phyloP scores from a whole-genome alignment of 305 asterid genomes.

The Solanum chacoense region DNA sequence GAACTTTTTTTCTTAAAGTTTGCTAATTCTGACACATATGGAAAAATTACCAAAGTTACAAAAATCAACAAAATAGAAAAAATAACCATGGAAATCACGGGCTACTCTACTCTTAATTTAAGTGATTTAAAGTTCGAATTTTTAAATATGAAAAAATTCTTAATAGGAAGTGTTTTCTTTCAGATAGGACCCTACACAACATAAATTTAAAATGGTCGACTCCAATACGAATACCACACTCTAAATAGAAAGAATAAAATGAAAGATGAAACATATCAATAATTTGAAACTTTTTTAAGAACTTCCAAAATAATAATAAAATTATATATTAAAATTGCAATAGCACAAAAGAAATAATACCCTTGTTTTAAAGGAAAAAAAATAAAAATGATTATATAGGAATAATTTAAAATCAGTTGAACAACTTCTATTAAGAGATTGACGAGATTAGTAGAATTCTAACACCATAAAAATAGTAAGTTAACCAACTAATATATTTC shows the following conservation, averaged over 20 bases:
- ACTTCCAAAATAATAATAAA: neutral
- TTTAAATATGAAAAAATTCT: too few species aligned
- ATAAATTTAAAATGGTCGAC: neutral
- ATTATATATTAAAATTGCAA: neutral
- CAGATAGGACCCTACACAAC: rapidly evolving
- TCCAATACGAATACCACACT: neutral
- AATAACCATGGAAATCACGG: neutral
- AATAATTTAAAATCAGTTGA: neutral
- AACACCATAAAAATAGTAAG: neutral
- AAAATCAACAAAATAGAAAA: neutral
- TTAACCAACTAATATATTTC: neutral
- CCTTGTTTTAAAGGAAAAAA: neutral
- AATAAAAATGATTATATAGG: neutral
- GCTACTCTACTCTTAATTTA: too few species aligned
- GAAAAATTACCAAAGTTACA: neutral
- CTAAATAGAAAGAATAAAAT: neutral
- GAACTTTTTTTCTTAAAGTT: neutral
- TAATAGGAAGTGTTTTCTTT: too few species aligned
- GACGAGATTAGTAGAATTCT: neutral
- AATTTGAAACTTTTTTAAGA: neutral
- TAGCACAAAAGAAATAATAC: neutral
- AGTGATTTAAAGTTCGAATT: neutral
- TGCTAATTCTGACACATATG: neutral
- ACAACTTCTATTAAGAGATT: neutral
- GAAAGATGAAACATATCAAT: neutral